Conservation (phyloP, 2,329 filamentous ascomycete species). For the Leptographium wingfieldii region DNA sequence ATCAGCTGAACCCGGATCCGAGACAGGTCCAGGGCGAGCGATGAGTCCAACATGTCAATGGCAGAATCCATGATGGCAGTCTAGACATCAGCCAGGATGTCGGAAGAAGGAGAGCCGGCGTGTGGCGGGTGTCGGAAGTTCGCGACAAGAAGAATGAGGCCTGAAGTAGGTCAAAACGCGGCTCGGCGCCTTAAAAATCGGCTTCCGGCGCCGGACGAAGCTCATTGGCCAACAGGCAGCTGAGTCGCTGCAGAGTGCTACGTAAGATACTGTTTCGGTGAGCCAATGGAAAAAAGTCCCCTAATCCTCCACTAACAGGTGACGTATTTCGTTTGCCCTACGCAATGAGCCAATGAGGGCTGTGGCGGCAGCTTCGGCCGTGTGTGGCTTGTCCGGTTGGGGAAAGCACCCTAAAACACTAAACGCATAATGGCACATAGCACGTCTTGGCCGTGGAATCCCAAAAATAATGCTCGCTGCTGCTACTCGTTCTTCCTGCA, state of each 20-base stretch:
- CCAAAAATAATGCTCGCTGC: background rate
- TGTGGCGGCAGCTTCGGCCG: constrained; percentile 1
- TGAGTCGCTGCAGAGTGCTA: background rate
- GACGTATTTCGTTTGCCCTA: background rate
- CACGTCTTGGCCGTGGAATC: background rate
- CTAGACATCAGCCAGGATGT: background rate
- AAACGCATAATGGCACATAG: background rate
- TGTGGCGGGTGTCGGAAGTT: too few relatives aligned
- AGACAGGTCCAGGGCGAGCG: constrained; percentile 74
- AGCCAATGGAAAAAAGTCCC: too few relatives aligned
- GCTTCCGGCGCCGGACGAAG: background rate
- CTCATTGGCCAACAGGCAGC: background rate
- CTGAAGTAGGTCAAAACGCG: too few relatives aligned
- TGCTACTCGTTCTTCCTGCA: background rate
- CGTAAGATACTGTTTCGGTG: too few relatives aligned
- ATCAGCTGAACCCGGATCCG: constrained; percentile 93
- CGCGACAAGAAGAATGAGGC: too few relatives aligned
- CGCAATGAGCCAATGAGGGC: background rate
- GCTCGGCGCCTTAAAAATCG: background rate
- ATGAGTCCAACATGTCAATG: constrained; percentile 75
- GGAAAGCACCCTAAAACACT: background rate
- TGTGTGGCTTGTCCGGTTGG: constrained; percentile 4
- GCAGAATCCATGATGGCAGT: constrained; percentile 63
- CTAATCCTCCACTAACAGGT: background rate
- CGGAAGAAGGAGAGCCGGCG: background rate